These are phyloP conservation scores for Macrocybe gigantea DNA, from an alignment of 768 basidiomycete species.

Conservation along the genomic window DNA sequence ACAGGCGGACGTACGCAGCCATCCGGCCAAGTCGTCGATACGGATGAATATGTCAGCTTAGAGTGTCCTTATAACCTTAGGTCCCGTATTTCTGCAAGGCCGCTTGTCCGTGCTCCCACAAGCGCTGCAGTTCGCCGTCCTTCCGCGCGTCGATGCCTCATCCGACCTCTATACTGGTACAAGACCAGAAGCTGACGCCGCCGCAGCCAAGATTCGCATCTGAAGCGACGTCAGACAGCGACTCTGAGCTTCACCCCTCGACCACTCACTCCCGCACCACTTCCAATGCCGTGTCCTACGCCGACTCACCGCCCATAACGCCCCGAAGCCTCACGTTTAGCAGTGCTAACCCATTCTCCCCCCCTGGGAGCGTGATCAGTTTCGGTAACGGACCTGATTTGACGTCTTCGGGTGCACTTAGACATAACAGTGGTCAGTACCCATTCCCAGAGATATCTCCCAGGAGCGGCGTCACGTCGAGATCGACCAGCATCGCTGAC, in stretches of 20 bases:
- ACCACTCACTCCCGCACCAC: conserved; percentile 29
- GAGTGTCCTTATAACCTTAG: conserved; percentile 25
- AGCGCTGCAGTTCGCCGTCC: neutral
- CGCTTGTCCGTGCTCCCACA: conserved; percentile 8
- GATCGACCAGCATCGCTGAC: conserved; percentile 36
- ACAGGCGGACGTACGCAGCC: conserved; percentile 18
- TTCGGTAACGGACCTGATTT: conserved; percentile 30
- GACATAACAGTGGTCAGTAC: conserved; percentile 14
- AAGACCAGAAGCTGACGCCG: conserved; percentile 23
- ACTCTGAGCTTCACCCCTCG: conserved; percentile 16
- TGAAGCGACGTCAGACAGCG: conserved; percentile 22
- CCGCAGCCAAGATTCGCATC: conserved; percentile 25
- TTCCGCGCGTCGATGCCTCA: conserved; percentile 10
- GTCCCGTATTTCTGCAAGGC: conserved; percentile 9
- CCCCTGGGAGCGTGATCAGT: conserved; percentile 41
- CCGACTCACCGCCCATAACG: conserved; percentile 34
- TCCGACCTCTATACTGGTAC: conserved; percentile 13
- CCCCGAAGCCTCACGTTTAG: conserved; percentile 32
- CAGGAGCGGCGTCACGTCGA: conserved; percentile 30
- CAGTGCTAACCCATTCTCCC: conserved; percentile 44
- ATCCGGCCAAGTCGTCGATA: conserved; percentile 18
- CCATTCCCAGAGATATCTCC: conserved; percentile 30
- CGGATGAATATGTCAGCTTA: conserved; percentile 15
- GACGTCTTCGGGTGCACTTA: conserved; percentile 18
- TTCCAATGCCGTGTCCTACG: conserved; percentile 22